Evolutionary conservation across 2,329 filamentous ascomycete species (phyloP).

Genomic region (Botrytis cinerea): DNA sequence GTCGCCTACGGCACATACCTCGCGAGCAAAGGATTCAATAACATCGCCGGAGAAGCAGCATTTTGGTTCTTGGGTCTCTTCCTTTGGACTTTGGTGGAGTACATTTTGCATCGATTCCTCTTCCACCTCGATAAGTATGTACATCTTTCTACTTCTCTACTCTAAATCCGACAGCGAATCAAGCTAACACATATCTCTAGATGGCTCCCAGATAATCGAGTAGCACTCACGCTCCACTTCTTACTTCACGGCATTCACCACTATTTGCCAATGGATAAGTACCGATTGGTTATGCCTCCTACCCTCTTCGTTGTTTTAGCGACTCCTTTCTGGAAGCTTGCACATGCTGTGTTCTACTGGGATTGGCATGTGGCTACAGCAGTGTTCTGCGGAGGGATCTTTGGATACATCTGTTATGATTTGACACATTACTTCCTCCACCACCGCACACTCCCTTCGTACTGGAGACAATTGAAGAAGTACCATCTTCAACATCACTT

Average conservation of each 20-base stretch:
- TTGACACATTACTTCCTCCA: slow-evolving; percentile 98
- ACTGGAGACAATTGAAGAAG: slow-evolving; percentile 93
- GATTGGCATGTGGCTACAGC: slow-evolving; percentile 80
- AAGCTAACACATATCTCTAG: slow-evolving; percentile 49
- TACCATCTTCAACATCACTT: slow-evolving; percentile 98
- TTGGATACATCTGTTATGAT: slow-evolving; percentile 96
- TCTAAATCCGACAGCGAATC: background rate
- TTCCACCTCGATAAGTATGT: slow-evolving; percentile 92
- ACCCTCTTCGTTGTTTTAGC: slow-evolving; percentile 82
- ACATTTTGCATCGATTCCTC: slow-evolving; percentile 81
- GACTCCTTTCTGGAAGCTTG: slow-evolving; percentile 87
- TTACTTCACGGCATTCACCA: slow-evolving; percentile 96
- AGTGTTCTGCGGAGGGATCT: slow-evolving; percentile 86
- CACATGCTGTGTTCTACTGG: slow-evolving; percentile 78
- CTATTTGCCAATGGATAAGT: slow-evolving; percentile 98
- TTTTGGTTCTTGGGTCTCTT: slow-evolving; percentile 73
- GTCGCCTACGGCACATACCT: slow-evolving; percentile 71
- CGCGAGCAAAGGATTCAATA: slow-evolving; percentile 62
- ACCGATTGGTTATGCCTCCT: slow-evolving; percentile 95
- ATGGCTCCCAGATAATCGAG: slow-evolving; percentile 86
- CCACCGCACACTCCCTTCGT: slow-evolving; percentile 85
- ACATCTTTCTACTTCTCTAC: background rate
- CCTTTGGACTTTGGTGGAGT: slow-evolving; percentile 90
- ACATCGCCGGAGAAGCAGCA: slow-evolving; percentile 48
- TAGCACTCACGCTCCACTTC: slow-evolving; percentile 86